These are phyloP conservation scores for Pichia rugopelliculosa DNA, from an alignment of 805 yeast genomes.

Conservation along the genomic window DNA sequence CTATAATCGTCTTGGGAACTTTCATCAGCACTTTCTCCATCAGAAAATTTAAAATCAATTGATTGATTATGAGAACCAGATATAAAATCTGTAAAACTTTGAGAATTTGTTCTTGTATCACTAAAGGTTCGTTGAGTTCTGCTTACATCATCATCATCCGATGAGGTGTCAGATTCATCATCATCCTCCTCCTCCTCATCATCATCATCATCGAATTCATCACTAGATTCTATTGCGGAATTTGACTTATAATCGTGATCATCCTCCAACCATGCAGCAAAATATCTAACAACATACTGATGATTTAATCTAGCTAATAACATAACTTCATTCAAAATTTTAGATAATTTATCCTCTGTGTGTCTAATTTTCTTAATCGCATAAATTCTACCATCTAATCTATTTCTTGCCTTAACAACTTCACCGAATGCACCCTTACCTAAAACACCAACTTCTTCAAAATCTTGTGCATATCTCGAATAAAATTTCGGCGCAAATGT, in stretches of 20 bases:
- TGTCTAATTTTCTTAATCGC: slow-evolving; percentile 91
- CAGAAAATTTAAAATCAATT: slow-evolving; percentile 45
- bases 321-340: slow-evolving; percentile 85
- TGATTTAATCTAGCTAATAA: slow-evolving; percentile 86
- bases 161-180: slow-evolving; percentile 22
- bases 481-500: slow-evolving; percentile 20
- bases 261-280: slow-evolving; percentile 96
- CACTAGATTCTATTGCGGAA: slow-evolving; percentile 24
- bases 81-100: slow-evolving; percentile 54
- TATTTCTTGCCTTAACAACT: slow-evolving; percentile 92
- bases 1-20: slow-evolving; percentile 18
- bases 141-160: slow-evolving; percentile 11
- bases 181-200: slow-evolving; percentile 27
- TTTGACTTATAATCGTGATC: slow-evolving; percentile 29
- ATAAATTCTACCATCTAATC: slow-evolving; percentile 89
- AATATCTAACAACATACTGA: slow-evolving; percentile 92
- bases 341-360: slow-evolving; percentile 67
- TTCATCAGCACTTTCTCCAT: slow-evolving; percentile 24
- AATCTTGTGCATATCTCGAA: slow-evolving; percentile 85
- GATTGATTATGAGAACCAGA: slow-evolving; percentile 55
- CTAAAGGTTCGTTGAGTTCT: slow-evolving; percentile 14
- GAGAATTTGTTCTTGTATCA: slow-evolving; percentile 26
- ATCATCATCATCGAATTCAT: slow-evolving; percentile 19
- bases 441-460: slow-evolving; percentile 84
- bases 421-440: slow-evolving; percentile 98